These are phyloP conservation scores for Periconia sp. DNA, from an alignment of 2,329 filamentous ascomycete genomes.

Conservation along the genomic window DNA sequence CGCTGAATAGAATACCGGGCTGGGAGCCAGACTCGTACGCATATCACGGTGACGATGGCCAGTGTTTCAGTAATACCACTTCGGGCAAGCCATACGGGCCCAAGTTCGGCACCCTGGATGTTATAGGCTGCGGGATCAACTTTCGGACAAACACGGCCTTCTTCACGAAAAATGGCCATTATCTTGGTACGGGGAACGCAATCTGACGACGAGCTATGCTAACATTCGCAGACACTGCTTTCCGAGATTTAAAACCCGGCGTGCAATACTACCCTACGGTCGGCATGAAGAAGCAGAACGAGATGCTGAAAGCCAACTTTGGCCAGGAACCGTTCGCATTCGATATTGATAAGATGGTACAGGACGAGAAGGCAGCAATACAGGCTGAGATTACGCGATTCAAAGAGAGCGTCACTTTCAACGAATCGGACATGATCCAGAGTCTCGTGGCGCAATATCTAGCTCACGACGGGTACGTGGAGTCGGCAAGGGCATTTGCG, in stretches of 20 bases:
- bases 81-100: conserved; percentile 62
- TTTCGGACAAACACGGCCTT: conserved; percentile 63
- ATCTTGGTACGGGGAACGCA: conserved; percentile 51
- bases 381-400: conserved; percentile 33
- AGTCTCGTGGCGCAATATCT: conserved; percentile 84
- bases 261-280: conserved; percentile 66
- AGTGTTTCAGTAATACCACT: conserved; percentile 61
- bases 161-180: conserved; percentile 66
- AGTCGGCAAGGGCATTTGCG: conserved; percentile 86
- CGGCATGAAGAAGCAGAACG: conserved; percentile 66
- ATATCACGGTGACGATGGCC: conserved; percentile 68
- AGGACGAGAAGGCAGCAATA: conserved; percentile 38
- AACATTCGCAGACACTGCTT: conserved; percentile 63
- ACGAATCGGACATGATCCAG: conserved; percentile 79
- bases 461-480: conserved; percentile 92
- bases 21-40: conserved; percentile 69
- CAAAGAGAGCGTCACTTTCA: conserved; percentile 44
- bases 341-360: conserved; percentile 84
- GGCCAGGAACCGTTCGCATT: conserved; percentile 78
- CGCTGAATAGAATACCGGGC: conserved; percentile 62
- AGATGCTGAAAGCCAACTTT: conserved; percentile 63
- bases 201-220: conserved; percentile 7
- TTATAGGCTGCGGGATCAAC: conserved; percentile 66
- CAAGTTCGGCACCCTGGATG: conserved; percentile 60
- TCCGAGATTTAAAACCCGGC: conserved; percentile 64